Conservation (phyloP, 2,329 filamentous ascomycete genomes). For the Scolecobasidium constrictum region DNA sequence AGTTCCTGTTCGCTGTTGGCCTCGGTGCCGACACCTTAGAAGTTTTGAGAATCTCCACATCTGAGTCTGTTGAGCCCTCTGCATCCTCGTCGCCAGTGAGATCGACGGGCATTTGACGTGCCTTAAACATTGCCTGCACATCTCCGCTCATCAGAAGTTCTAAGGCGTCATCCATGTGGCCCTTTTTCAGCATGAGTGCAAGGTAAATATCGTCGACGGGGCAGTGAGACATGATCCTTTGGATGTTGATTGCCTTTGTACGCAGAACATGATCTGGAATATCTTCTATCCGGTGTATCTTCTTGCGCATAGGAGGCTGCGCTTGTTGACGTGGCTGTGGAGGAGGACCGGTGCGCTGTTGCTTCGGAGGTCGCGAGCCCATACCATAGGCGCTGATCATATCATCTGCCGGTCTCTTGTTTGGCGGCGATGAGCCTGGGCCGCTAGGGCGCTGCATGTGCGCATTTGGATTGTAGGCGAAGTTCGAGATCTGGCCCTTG, state of each 20-base stretch:
- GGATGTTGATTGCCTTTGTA: conserved; percentile 42
- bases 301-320: neutral
- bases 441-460: neutral
- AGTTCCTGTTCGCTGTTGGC: neutral
- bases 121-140: conserved; percentile 24
- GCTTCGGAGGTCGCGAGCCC: conserved; percentile 21
- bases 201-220: conserved; percentile 37
- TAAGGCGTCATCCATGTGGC: conserved; percentile 46
- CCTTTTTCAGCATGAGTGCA: conserved; percentile 38
- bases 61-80: conserved; percentile 12
- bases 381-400: conserved; percentile 32
- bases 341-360: conserved; percentile 31
- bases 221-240: conserved; percentile 34
- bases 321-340: neutral
- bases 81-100: conserved; percentile 13
- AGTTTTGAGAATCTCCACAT: neutral
- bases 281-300: conserved; percentile 23
- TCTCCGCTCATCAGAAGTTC: conserved; percentile 29
- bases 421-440: conserved; percentile 5
- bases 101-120: conserved; percentile 12
- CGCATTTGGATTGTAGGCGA: conserved; percentile 2
- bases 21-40: neutral
- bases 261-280: conserved; percentile 39
- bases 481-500: neutral
- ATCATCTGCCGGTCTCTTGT: conserved; percentile 31